Evolutionary conservation across 2,329 filamentous ascomycete species (phyloP).

Genomic region (Ophiostoma montium): DNA sequence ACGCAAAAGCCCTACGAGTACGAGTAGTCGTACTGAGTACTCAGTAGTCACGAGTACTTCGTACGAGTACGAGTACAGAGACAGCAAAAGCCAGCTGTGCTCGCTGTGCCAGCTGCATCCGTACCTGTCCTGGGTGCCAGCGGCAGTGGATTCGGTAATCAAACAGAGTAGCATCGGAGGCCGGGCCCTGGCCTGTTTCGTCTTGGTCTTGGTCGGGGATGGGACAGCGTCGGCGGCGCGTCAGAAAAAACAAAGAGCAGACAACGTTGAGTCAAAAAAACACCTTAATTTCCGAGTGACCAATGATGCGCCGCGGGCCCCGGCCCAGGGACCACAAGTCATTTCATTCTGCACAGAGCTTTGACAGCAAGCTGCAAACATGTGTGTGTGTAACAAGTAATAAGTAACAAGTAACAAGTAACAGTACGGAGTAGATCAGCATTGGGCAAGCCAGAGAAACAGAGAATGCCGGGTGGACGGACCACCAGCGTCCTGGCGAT

Average conservation of each 20-base stretch:
- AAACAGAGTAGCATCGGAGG: conserved; percentile 6
- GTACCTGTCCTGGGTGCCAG: too few species aligned
- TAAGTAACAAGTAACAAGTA: not conserved
- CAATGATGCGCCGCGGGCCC: not conserved
- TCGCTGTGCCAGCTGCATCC: too few species aligned
- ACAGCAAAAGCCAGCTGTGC: not conserved
- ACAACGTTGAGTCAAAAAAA: not conserved
- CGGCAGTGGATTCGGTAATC: conserved; percentile 4
- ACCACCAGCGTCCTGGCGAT: too few species aligned
- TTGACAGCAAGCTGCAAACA: not conserved
- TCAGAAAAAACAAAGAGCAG: not conserved
- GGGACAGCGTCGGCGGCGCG: not conserved
- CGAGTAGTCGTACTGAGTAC: too few species aligned
- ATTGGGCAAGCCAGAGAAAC: too few species aligned
- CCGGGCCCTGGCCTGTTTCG: conserved; percentile 1
- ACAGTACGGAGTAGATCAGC: too few species aligned
- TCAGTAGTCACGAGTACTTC: too few species aligned
- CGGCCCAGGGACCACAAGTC: conserved; percentile 5
- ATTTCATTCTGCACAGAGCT: conserved; percentile 5
- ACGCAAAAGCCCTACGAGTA: too few species aligned
- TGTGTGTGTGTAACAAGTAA: not conserved
- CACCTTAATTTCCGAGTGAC: conserved; percentile 8
- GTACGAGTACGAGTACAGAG: too few species aligned
- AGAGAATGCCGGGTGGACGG: too few species aligned
- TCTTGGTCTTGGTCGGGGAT: not conserved